phyloP scores from a whole-genome alignment of 352 stramenopile species.

The Globisporangium takayamanum region DNA sequence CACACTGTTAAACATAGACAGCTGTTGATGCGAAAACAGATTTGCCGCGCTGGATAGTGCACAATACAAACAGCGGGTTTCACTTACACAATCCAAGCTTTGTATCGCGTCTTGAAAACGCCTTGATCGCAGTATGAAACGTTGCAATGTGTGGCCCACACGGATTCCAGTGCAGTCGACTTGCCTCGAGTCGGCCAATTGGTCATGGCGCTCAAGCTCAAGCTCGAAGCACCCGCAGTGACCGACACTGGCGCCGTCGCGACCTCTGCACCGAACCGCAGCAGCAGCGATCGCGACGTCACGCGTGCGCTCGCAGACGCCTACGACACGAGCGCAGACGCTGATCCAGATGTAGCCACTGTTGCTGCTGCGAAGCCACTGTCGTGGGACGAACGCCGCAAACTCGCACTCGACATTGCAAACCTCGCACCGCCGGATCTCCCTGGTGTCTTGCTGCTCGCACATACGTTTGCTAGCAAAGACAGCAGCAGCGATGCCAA shows the following conservation, averaged over 20 bases:
- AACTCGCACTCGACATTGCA: conserved; percentile 56
- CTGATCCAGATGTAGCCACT: not conserved
- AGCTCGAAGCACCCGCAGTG: too few relatives aligned
- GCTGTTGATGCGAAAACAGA: not conserved
- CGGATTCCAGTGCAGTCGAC: too few relatives aligned
- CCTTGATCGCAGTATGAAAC: too few relatives aligned
- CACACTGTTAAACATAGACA: not conserved
- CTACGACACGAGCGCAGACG: not conserved
- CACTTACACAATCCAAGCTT: too few relatives aligned
- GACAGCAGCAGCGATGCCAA: conserved; percentile 12
- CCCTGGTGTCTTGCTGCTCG: conserved; percentile 54
- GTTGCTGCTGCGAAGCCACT: conserved; percentile 8
- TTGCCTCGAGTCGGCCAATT: too few relatives aligned
- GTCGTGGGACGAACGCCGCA: conserved; percentile 66
- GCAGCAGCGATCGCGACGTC: not conserved
- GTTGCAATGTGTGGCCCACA: too few relatives aligned
- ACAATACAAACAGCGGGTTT: not conserved
- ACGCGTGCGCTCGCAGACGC: not conserved
- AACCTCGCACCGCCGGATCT: conserved; percentile 64
- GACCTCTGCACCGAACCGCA: too few relatives aligned
- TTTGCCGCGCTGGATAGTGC: not conserved
- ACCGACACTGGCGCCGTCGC: too few relatives aligned
- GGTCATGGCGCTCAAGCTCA: too few relatives aligned
- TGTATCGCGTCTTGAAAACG: too few relatives aligned
- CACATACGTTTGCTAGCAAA: conserved; percentile 27